phyloP scores from a whole-genome alignment of 2,329 filamentous ascomycete species.

The Capronia coronata region DNA sequence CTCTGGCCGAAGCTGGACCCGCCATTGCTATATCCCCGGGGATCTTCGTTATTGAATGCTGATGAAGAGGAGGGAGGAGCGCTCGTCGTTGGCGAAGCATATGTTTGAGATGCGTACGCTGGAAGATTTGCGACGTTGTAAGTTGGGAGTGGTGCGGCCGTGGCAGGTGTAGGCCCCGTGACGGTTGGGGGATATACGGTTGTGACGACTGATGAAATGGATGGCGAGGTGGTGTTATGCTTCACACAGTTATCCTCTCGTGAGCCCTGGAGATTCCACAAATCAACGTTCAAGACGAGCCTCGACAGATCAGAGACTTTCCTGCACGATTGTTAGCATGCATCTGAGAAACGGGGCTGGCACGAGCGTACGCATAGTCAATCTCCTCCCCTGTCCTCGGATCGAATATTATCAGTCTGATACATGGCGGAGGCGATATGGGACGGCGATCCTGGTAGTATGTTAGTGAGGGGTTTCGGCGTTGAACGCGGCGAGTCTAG shows the following conservation, averaged over 20 bases:
- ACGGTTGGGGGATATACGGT: conserved; percentile 11
- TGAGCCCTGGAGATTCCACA: conserved; percentile 57
- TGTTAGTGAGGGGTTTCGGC: conserved; percentile 7
- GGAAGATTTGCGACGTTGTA: conserved; percentile 1
- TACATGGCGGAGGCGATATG: conserved; percentile 91
- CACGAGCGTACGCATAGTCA: conserved; percentile 64
- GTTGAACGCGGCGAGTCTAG: conserved; percentile 23
- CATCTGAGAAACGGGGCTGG: conserved; percentile 5
- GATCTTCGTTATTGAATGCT: conserved; percentile 54
- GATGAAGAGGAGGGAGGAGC: conserved; percentile 61
- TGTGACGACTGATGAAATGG: conserved; percentile 15
- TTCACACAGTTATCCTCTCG: conserved; percentile 64
- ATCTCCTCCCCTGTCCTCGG: conserved; percentile 69
- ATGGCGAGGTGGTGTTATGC: conserved; percentile 36
- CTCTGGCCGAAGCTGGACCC: background rate
- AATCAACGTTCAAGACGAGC: conserved; percentile 62
- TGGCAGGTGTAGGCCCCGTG: background rate
- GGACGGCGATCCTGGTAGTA: conserved; percentile 72
- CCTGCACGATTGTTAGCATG: conserved; percentile 38
- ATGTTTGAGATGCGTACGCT: background rate
- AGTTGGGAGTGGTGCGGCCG: conserved; percentile 1
- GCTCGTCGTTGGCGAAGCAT: conserved; percentile 4
- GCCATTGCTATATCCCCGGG: conserved; percentile 5
- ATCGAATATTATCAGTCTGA: conserved; percentile 74
- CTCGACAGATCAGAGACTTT: conserved; percentile 60